phyloP scores from a whole-genome alignment of 257 asterid species.

The Solanum rostratum region DNA sequence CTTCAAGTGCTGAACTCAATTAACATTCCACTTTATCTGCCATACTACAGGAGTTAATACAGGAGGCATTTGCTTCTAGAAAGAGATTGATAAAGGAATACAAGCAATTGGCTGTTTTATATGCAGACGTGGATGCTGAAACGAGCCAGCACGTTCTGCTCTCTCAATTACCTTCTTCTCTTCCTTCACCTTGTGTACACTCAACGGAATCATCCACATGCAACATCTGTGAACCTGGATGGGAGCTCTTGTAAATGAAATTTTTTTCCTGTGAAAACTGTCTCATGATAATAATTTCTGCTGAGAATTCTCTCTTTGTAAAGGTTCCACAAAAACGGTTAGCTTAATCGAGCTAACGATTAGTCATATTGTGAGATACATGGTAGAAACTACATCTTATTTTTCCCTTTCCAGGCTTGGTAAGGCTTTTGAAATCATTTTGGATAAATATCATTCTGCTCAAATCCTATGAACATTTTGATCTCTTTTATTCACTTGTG shows the following conservation, averaged over 20 bases:
- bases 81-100: constrained; percentile 74
- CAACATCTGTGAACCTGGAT: constrained; percentile 35
- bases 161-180: constrained; percentile 8
- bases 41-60: constrained; percentile 35
- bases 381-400: not conserved
- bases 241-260: constrained; percentile 52
- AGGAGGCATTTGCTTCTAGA: constrained; percentile 43
- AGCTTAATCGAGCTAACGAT: not conserved
- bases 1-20: not conserved
- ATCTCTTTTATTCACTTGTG: not conserved
- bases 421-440: not conserved
- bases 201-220: constrained; percentile 8
- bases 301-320: not conserved
- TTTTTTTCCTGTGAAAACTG: not conserved
- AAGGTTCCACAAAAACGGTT: not conserved
- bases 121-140: constrained; percentile 53
- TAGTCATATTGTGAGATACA: not conserved
- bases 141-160: constrained; percentile 16
- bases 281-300: not conserved
- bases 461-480: not conserved
- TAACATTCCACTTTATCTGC: not conserved
- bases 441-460: not conserved
- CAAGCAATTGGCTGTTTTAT: constrained; percentile 43
- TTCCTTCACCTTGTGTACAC: constrained; percentile 2
- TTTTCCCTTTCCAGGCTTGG: not conserved